Percentiles rank a stretch among this genome's conserved stretches.
These are phyloP conservation scores for Verticillium tricorpus DNA, from an alignment of 2,329 filamentous ascomycete species.

Conservation along the genomic window DNA sequence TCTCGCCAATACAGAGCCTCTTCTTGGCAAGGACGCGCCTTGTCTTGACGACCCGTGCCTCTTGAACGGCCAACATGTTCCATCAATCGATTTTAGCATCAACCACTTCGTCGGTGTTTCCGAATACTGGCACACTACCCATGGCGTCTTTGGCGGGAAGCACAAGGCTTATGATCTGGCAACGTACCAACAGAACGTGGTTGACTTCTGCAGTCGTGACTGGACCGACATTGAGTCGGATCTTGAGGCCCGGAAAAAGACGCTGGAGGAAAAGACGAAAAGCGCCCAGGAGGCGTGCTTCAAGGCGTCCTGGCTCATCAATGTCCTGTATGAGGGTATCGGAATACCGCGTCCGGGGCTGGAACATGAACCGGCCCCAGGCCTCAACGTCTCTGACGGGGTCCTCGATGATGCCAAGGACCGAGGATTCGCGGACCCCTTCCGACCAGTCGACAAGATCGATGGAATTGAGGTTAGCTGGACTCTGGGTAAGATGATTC, in stretches of 20 bases:
- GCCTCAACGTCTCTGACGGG: slow-evolving; percentile 68
- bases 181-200: slow-evolving; percentile 81
- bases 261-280: slow-evolving; percentile 70
- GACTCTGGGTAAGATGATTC: slow-evolving; percentile 93
- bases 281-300: slow-evolving; percentile 88
- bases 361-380: slow-evolving; percentile 52
- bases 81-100: slow-evolving; percentile 92
- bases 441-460: slow-evolving; percentile 91
- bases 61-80: slow-evolving; percentile 85
- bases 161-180: slow-evolving; percentile 84
- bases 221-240: slow-evolving; percentile 73
- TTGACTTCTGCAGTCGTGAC: slow-evolving; percentile 77
- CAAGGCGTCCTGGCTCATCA: slow-evolving; percentile 97
- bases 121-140: slow-evolving; percentile 98
- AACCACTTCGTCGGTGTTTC: slow-evolving; percentile 98
- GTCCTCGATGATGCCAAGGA: slow-evolving; percentile 64
- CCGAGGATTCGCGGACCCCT: slow-evolving; percentile 75
- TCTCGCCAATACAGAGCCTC: slow-evolving; percentile 72
- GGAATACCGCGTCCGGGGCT: slow-evolving; percentile 83
- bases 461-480: slow-evolving; percentile 90
- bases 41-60: slow-evolving; percentile 83
- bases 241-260: slow-evolving; percentile 63
- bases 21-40: slow-evolving; percentile 83
- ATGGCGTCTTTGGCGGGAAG: slow-evolving; percentile 80
- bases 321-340: slow-evolving; percentile 91